phyloP scores from a whole-genome alignment of 306 rosid genomes.

The Cajanus cajan region DNA sequence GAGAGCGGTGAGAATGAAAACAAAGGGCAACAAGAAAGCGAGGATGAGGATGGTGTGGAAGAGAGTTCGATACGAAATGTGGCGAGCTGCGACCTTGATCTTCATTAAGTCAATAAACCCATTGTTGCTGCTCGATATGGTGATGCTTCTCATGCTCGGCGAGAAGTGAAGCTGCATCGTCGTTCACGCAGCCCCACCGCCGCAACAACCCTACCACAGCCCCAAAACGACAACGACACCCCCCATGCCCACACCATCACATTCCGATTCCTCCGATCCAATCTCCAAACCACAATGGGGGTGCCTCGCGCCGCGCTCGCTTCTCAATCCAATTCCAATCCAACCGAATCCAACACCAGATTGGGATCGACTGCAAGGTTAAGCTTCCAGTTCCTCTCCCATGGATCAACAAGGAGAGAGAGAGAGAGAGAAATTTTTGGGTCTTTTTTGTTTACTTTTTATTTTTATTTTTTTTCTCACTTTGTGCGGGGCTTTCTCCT shows the following conservation, averaged over 20 bases:
- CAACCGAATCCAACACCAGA: neutral
- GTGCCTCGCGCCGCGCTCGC: too few relatives aligned
- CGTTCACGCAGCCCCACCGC: slow-evolving; percentile 80
- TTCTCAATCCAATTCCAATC: neutral
- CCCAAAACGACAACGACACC: slow-evolving; percentile 29
- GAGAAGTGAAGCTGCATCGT: slow-evolving; percentile 99
- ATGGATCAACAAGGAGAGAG: slow-evolving; percentile 37
- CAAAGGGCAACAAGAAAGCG: slow-evolving; percentile 94
- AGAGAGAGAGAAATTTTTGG: slow-evolving; percentile 26
- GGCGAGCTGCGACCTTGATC: slow-evolving; percentile 99
- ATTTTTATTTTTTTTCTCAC: slow-evolving; percentile 10
- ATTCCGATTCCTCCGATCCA: slow-evolving; percentile 46
- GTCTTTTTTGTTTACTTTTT: slow-evolving; percentile 23
- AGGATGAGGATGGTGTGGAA: slow-evolving; percentile 97
- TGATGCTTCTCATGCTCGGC: slow-evolving; percentile 99
- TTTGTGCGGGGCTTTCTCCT: slow-evolving; percentile 36
- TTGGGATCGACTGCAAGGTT: neutral
- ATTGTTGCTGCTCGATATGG: slow-evolving; percentile 98
- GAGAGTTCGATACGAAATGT: slow-evolving; percentile 95
- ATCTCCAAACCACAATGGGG: slow-evolving; percentile 18
- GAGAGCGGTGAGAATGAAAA: slow-evolving; percentile 97
- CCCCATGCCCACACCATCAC: slow-evolving; percentile 70
- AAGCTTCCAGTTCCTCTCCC: slow-evolving; percentile 34
- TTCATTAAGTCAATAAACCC: slow-evolving; percentile 99
- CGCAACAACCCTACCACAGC: slow-evolving; percentile 43